A percentile compares a stretch with the other conserved stretches of the same genome.
Conservation (phyloP, 2,329 filamentous ascomycete species). For the Mollisiaceae sp. region DNA sequence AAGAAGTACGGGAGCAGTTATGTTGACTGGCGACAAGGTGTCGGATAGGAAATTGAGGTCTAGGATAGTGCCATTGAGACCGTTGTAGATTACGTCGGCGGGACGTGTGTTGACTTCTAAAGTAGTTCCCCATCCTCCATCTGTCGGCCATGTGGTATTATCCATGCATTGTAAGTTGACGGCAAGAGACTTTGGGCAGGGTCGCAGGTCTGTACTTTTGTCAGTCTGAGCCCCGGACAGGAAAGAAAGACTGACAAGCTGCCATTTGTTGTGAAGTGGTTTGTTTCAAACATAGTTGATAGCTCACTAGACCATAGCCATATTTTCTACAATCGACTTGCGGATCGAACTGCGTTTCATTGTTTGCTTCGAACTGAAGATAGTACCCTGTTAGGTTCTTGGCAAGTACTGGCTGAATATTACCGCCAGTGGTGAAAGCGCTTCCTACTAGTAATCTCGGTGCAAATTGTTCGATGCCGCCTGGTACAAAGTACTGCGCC, state of each 20-base stretch:
- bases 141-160: constrained; percentile 3
- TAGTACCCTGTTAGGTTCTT: background rate
- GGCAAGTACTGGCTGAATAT: constrained; percentile 11
- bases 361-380: background rate
- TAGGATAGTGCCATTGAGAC: constrained; percentile 14
- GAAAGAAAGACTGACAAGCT: constrained; percentile 2
- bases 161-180: constrained; percentile 7
- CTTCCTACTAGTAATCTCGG: background rate
- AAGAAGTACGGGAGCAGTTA: constrained; percentile 10
- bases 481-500: constrained; percentile 7
- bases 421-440: background rate
- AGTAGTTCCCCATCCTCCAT: constrained; percentile 8
- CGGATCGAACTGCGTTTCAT: constrained; percentile 5
- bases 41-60: background rate
- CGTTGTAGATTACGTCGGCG: constrained; percentile 12
- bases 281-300: constrained; percentile 13
- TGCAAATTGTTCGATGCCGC: constrained; percentile 15
- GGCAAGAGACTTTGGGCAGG: constrained; percentile 15
- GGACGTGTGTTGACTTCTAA: background rate
- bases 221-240: no score
- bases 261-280: background rate
- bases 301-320: constrained; percentile 1
- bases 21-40: constrained; percentile 4
- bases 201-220: background rate
- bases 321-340: constrained; percentile 9